A percentile compares a stretch with the other conserved stretches of the same genome.
These are phyloP conservation scores for Fusarium sp. DNA, from an alignment of 2,329 filamentous ascomycete genomes.

Conservation along the genomic window DNA sequence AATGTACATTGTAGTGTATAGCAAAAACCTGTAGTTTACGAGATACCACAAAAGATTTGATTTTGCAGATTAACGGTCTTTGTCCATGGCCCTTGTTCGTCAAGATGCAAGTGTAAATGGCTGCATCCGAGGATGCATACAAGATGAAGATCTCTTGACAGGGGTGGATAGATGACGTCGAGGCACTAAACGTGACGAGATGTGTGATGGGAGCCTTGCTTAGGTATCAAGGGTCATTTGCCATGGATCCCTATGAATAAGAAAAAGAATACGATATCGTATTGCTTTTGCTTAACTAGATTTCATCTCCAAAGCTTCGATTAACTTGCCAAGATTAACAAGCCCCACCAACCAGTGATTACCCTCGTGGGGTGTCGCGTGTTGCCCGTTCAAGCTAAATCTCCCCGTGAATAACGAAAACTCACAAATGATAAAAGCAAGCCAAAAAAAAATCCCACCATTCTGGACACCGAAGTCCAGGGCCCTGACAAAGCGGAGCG, in stretches of 20 bases:
- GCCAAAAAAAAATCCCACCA: no score
- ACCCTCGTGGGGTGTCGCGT: background rate
- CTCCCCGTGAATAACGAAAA: background rate
- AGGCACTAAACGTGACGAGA: background rate
- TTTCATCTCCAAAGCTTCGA: background rate
- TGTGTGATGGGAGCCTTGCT: background rate
- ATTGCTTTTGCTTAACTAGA: background rate
- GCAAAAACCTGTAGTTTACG: slow-evolving; percentile 10
- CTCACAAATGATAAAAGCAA: slow-evolving; percentile 1
- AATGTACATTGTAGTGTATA: slow-evolving; percentile 19
- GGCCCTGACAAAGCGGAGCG: slow-evolving; percentile 1
- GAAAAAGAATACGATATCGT: background rate
- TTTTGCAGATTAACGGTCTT: background rate
- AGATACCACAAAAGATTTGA: slow-evolving; percentile 41
- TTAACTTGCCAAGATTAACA: slow-evolving; percentile 1
- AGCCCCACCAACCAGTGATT: background rate
- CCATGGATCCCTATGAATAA: background rate
- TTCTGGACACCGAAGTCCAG: background rate
- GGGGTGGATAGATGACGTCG: slow-evolving; percentile 10
- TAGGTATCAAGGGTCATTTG: background rate
- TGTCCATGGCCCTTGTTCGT: background rate
- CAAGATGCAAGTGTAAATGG: slow-evolving; percentile 3
- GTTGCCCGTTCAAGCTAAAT: background rate
- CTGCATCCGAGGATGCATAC: slow-evolving; percentile 1
- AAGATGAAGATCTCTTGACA: slow-evolving; percentile 1